phyloP scores from a whole-genome alignment of 352 stramenopile genomes.

The Phytophthora kernoviae region DNA sequence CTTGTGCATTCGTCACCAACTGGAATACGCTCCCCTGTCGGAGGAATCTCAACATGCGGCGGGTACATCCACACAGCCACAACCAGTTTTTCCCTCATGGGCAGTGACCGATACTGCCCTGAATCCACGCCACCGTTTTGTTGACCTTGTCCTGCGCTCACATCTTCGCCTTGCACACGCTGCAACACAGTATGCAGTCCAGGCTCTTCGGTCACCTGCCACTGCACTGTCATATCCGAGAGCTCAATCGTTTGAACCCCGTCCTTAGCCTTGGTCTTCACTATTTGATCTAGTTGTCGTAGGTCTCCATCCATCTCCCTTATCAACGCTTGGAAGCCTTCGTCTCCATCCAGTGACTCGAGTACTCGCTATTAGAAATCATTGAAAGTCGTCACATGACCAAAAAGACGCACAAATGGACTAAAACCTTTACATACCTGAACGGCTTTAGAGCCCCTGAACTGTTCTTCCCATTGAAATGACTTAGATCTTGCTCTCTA shows the following conservation, averaged over 20 bases:
- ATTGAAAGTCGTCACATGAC: constrained; percentile 3
- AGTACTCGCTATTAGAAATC: constrained; percentile 37
- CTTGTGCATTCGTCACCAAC: constrained; percentile 35
- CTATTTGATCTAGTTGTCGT: constrained; percentile 42
- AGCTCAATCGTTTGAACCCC: constrained; percentile 34
- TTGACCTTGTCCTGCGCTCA: neutral
- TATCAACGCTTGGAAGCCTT: constrained; percentile 59
- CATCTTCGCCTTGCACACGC: constrained; percentile 14
- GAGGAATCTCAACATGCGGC: constrained; percentile 61
- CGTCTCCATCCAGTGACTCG: constrained; percentile 53
- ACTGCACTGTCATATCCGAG: constrained; percentile 56
- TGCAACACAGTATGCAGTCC: constrained; percentile 61
- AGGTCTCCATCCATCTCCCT: constrained; percentile 50
- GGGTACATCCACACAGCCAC: constrained; percentile 80
- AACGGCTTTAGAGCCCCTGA: constrained; percentile 28
- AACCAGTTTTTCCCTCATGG: constrained; percentile 49
- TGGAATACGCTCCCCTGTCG: constrained; percentile 61
- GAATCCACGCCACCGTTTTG: constrained; percentile 17
- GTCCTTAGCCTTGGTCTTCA: constrained; percentile 45
- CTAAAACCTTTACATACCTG: constrained; percentile 34
- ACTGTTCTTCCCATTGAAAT: constrained; percentile 51
- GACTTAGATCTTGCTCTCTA: constrained; percentile 54
- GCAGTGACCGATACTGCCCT: constrained; percentile 49
- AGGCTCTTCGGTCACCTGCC: constrained; percentile 57
- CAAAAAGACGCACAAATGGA: neutral